Conservation (phyloP, 2,329 filamentous ascomycete species). For the Colletotrichum theobromicola region DNA sequence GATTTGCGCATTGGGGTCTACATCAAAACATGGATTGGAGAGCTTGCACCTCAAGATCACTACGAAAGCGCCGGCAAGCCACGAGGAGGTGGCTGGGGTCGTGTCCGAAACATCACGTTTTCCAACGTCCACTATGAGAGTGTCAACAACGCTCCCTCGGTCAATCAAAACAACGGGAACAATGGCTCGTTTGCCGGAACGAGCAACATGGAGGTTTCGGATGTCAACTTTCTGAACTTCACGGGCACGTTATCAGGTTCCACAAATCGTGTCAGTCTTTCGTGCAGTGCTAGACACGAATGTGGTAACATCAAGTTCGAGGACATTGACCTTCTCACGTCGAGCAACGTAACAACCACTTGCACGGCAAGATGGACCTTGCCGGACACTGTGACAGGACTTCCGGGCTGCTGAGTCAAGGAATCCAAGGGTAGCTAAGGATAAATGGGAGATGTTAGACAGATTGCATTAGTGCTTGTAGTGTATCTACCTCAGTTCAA, state of each 20-base stretch:
- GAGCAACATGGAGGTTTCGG: background rate
- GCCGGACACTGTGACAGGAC: background rate
- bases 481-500: background rate
- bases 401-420: background rate
- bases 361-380: background rate
- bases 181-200: background rate
- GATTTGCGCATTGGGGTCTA: background rate
- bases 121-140: background rate
- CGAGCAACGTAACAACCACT: background rate
- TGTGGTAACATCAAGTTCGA: background rate
- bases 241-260: background rate
- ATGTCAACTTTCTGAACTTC: background rate
- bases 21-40: background rate
- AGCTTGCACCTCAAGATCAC: background rate
- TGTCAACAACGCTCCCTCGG: background rate
- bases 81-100: background rate
- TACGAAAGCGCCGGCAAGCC: background rate
- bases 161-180: background rate
- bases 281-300: background rate
- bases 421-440: background rate
- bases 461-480: background rate
- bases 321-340: background rate
- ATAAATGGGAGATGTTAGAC: background rate
- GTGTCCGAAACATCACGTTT: background rate
- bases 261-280: background rate